Base-by-base conservation (phyloP, 1,284 basidiomycete genomes). In the Moniliella sp. region DNA sequence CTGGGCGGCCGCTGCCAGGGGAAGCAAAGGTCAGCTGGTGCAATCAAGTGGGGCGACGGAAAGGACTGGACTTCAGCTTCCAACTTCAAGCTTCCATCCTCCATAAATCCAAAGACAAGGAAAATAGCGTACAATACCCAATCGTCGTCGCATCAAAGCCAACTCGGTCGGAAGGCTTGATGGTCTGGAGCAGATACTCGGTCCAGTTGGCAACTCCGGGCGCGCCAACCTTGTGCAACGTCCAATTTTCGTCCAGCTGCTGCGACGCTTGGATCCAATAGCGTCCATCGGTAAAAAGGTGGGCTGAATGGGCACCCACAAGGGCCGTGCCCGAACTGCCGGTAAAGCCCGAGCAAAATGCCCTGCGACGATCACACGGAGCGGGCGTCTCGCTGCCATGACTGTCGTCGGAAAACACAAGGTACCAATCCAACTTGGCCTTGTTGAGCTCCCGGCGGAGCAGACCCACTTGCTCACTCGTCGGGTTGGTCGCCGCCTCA, bases 131-230 rank as follows among this genome's bases (percentile, higher is more conserved):
- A 51, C 78, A 71, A 48, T 78, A 72, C 2, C 80, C 71, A 37
- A 88, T 66, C 65, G 88, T 75, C 16, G 79, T 75, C 5, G 83
- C 81, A 61, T 93, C 86, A 34, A 91, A 70, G 9, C 84, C 84
- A 34, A 91, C 71, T 40, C 73, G 68, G 15, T 67, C 54, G 2
- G 63, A 62, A 35, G 67, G 63, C 29, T 68, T 69, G 8, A 64
- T 69, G 32, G 45, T 37, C 12, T 37, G 26, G 11, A 38, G 32
- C 9, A 57, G 26, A 52, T 50, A 56, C 12, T 79, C 76, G 14
- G 67, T 37, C 53, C 53, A 57, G 15, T 49, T 38, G 14, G 34
- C 27, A 7, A 50, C 50, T n/a, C 41, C 40, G n/a, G 28, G 31
- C 11, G 34, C 51, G 13, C 56, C 86, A 48, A 78, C 73, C 60